Percentiles rank a stretch among this genome's conserved stretches.
Conservation (phyloP, 148 eudicot species). For the Rhododendron williamsianum region DNA sequence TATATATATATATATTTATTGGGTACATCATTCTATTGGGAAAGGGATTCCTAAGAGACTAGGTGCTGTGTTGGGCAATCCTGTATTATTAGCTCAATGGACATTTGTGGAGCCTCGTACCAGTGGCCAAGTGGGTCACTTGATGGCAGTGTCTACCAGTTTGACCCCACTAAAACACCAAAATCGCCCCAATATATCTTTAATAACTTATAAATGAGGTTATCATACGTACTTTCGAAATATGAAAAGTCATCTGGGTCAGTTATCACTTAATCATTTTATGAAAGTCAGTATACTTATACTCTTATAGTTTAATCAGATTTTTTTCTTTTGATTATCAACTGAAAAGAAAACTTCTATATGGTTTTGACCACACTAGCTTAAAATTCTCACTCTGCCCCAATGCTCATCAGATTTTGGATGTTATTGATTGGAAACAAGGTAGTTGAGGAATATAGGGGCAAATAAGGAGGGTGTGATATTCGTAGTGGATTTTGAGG, state of each 20-base stretch:
- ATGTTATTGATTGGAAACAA: too few relatives aligned
- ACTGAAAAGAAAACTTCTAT: not conserved
- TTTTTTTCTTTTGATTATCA: not conserved
- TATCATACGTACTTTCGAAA: not conserved
- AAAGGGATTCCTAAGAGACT: not conserved
- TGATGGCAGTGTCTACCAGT: not conserved
- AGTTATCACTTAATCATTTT: not conserved
- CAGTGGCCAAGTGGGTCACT: not conserved
- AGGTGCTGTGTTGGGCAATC: not conserved
- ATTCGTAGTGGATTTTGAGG: not conserved
- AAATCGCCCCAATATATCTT: not conserved
- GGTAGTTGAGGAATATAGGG: not conserved
- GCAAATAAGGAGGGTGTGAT: not conserved
- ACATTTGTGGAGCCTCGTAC: not conserved
- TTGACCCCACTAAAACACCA: not conserved
- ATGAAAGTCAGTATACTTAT: not conserved
- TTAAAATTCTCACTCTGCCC: not conserved
- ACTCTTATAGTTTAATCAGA: too few relatives aligned
- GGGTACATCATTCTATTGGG: not conserved
- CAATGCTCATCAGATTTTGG: too few relatives aligned
- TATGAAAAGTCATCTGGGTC: not conserved
- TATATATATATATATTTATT: not conserved
- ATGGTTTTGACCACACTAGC: not conserved
- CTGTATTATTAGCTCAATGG: not conserved
- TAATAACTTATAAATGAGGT: not conserved